Evolutionary conservation across 129 eudicot species (phyloP).

Genomic region (Flaveria bidentis): DNA sequence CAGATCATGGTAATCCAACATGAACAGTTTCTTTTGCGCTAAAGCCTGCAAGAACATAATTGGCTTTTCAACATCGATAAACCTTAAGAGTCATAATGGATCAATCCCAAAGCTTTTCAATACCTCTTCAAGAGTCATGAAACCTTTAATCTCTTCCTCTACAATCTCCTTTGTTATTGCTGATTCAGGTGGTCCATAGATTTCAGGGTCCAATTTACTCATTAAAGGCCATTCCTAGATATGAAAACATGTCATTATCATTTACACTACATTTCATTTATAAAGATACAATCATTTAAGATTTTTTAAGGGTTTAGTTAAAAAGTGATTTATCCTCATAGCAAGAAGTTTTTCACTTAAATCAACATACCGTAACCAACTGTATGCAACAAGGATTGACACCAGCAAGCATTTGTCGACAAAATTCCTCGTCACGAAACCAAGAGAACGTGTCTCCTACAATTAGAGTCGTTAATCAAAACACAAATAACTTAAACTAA

Average conservation of each 20-base stretch:
- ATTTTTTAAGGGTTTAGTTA: not conserved
- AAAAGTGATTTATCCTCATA: not conserved
- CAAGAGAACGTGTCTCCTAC: slow-evolving; percentile 76
- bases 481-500: not conserved
- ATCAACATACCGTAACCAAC: slow-evolving; percentile 54
- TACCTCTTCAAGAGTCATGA: slow-evolving; percentile 60
- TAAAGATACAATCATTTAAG: not conserved
- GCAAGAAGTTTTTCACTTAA: not conserved
- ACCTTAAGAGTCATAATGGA: not conserved
- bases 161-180: slow-evolving; percentile 66
- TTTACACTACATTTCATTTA: not conserved
- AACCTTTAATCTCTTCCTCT: slow-evolving; percentile 58
- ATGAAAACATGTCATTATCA: not conserved
- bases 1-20: slow-evolving; percentile 74
- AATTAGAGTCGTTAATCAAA: not conserved
- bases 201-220: slow-evolving; percentile 62
- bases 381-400: slow-evolving; percentile 61
- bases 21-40: slow-evolving; percentile 59
- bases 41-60: slow-evolving; percentile 52
- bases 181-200: slow-evolving; percentile 76
- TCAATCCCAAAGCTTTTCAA: not conserved
- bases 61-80: not conserved
- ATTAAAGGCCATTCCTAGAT: slow-evolving; percentile 80
- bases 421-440: slow-evolving; percentile 79
- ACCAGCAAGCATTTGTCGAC: slow-evolving; percentile 82